Percentiles rank a stretch among this genome's conserved stretches.
Conservation (phyloP, 495 filamentous ascomycete genomes). For the Xylaria flabelliformis region DNA sequence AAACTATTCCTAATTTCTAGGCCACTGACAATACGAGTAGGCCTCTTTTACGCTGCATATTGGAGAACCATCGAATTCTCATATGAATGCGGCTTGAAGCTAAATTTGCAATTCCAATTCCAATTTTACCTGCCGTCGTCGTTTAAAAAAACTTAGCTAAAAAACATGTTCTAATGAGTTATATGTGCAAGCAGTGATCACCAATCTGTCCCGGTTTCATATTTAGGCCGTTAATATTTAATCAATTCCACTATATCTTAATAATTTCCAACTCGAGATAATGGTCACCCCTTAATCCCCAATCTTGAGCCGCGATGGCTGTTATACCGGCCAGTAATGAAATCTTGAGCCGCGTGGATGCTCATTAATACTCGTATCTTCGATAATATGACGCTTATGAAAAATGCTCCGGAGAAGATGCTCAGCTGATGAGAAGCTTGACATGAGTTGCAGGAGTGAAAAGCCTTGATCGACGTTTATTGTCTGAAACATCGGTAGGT, state of each 20-base stretch:
- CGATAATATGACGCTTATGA: not conserved
- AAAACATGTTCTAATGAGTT: not conserved
- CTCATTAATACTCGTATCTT: not conserved
- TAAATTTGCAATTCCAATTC: not conserved
- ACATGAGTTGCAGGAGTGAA: not conserved
- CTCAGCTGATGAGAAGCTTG: not conserved
- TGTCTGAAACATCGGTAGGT: too few relatives aligned
- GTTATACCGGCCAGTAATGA: not conserved
- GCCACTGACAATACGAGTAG: not conserved
- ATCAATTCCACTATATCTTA: not conserved
- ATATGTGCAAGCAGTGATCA: not conserved
- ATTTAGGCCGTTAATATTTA: not conserved
- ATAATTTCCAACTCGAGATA: not conserved
- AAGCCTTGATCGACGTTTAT: not conserved
- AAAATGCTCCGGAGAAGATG: not conserved
- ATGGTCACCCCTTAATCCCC: not conserved
- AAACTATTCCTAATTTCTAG: not conserved
- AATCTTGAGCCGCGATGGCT: not conserved
- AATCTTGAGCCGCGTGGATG: not conserved
- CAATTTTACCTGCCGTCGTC: not conserved
- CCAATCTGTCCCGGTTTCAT: not conserved
- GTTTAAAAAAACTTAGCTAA: not conserved
- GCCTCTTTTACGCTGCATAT: not conserved
- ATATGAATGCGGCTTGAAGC: not conserved
- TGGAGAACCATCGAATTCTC: not conserved